Percentiles rank a stretch among this genome's conserved stretches.
Evolutionary conservation across 768 basidiomycete genomes (phyloP).

Genomic region (Pleurotus ostreatus): DNA sequence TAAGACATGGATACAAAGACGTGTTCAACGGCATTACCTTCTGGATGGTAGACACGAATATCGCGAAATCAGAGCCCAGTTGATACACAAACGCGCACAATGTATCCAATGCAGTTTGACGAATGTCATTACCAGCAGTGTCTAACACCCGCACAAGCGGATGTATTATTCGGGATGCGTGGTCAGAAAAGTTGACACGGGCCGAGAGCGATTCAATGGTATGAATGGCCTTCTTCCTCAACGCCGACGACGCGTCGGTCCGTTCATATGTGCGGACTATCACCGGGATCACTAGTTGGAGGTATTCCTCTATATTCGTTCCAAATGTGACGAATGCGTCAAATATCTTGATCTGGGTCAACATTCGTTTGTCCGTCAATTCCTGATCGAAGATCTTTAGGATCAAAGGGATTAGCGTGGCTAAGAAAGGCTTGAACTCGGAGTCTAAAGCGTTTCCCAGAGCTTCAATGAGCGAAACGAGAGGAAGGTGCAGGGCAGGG

Average conservation of each 20-base stretch:
- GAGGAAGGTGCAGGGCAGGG: constrained; percentile 76
- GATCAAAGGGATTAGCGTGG: constrained; percentile 83
- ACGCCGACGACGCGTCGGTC: constrained; percentile 60
- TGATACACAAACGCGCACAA: constrained; percentile 90
- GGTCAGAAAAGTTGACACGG: constrained; percentile 96
- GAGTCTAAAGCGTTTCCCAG: constrained; percentile 92
- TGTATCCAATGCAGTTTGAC: constrained; percentile 87
- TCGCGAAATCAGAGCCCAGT: constrained; percentile 93
- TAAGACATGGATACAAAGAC: background rate
- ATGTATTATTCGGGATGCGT: constrained; percentile 95
- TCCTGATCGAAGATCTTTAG: constrained; percentile 92
- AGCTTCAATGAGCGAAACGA: constrained; percentile 90
- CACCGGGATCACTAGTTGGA: constrained; percentile 94
- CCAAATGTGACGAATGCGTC: constrained; percentile 96
- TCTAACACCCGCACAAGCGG: constrained; percentile 87
- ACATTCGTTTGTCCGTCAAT: constrained; percentile 69
- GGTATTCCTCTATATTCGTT: constrained; percentile 93
- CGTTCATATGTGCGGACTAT: constrained; percentile 91
- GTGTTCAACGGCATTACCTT: constrained; percentile 54
- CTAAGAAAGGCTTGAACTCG: constrained; percentile 95
- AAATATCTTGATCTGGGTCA: constrained; percentile 85
- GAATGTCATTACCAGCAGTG: constrained; percentile 69
- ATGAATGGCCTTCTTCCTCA: constrained; percentile 87
- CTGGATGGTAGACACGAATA: constrained; percentile 96
- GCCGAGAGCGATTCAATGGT: constrained; percentile 88